Evolutionary conservation across 2,329 filamentous ascomycete genomes (phyloP).

Genomic region (Thyridium curvatum): DNA sequence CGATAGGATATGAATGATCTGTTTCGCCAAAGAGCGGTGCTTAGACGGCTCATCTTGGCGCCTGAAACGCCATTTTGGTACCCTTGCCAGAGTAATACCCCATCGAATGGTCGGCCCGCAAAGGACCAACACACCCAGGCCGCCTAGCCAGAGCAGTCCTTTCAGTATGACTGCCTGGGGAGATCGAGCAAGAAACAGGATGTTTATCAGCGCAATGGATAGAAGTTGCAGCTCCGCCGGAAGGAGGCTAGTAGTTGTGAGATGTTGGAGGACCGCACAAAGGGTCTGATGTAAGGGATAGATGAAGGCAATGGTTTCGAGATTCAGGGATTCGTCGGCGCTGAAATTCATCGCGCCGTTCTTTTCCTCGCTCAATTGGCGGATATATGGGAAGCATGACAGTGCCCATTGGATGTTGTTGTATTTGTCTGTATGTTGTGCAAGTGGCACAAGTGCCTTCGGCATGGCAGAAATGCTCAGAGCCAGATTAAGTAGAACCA

Average conservation of each 20-base stretch:
- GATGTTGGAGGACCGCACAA: constrained; percentile 64
- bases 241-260: constrained; percentile 85
- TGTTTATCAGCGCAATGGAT: constrained; percentile 73
- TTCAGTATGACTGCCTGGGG: constrained; percentile 84
- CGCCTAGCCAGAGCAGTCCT: constrained; percentile 78
- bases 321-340: too few relatives aligned
- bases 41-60: constrained; percentile 36
- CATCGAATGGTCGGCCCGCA: constrained; percentile 72
- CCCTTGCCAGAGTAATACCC: constrained; percentile 79
- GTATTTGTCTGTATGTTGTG: constrained; percentile 47
- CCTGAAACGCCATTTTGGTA: constrained; percentile 86
- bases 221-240: constrained; percentile 83
- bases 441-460: constrained; percentile 61
- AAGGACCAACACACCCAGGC: constrained; percentile 64
- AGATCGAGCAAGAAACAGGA: constrained; percentile 70
- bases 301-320: constrained; percentile 24
- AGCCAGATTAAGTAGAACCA: constrained; percentile 74
- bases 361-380: too few relatives aligned
- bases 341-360: too few relatives aligned
- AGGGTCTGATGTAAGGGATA: constrained; percentile 82
- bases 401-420: constrained; percentile 74
- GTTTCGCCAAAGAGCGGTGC: constrained; percentile 28
- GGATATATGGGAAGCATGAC: constrained; percentile 53
- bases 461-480: constrained; percentile 75
- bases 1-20: constrained; percentile 24